Base-by-base conservation (phyloP, 129 eudicot genomes). In the Flaveria brownii region DNA sequence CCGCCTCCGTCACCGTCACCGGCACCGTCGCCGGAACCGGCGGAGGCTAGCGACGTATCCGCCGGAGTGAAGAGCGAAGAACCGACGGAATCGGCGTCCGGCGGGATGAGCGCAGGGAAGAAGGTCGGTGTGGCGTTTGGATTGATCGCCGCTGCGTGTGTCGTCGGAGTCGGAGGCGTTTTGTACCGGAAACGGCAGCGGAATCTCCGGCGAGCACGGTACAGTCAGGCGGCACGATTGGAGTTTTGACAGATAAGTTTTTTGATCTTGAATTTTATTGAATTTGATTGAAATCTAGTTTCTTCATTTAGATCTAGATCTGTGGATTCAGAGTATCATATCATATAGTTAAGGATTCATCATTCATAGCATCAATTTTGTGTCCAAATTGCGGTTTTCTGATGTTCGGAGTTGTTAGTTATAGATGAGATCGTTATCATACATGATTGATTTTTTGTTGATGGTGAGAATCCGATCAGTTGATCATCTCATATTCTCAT, bases 111-210 rank as follows among this genome's bases (percentile, higher is more conserved):
- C 14, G 84, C 72, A 0, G 95, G 91, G 30, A 80, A 86, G 74
- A 89, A 89, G 75, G 87, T 82, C 9, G 95, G 91, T 1, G 61
- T 84, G 42, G 91, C 89, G 9, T 14, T 89, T 16, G 95, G 89
- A 61, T 83, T 86, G 5, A 72, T 89, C 6, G 89, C 84, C 1
- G 87, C 78, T 1, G 89, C 78, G 39, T 66, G 82, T 59, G 56
- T 82, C 4, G 83, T 84, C 0, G 87, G 78, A 15, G 23, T 84
- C 23, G 89, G 84, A 20, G 89, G 82, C n/a, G 49, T 84, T 43
- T 42, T 89, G 78, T 86, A 80, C 79, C 77, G 74, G 84, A 89
- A 89, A 63, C 81, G 95, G 9, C 87, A 75, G 78, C 72, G 68
- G 72, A 89, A 89, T 62, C 71, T 89, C 39, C 86, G 77, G 73